Evolutionary conservation across 805 yeast genomes (phyloP).

Genomic region (Helenozyma rhizophorensis): DNA sequence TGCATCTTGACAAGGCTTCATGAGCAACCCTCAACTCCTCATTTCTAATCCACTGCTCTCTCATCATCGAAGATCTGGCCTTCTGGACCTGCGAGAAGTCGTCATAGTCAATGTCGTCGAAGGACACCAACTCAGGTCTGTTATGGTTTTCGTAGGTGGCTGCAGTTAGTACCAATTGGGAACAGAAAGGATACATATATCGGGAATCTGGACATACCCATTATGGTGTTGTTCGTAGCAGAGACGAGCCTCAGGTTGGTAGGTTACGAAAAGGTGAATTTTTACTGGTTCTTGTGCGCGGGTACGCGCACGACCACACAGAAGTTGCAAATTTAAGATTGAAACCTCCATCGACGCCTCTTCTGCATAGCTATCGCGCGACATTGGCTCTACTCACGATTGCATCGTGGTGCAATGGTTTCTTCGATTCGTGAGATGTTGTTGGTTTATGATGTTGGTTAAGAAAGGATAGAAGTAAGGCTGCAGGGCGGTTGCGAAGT

Average conservation of each 20-base stretch:
- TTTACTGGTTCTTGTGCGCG: conserved; percentile 24
- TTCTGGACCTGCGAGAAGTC: conserved; percentile 56
- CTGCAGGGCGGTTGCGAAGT: too few relatives aligned
- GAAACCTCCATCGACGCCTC: too few relatives aligned
- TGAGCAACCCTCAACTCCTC: conserved; percentile 65
- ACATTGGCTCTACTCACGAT: too few relatives aligned
- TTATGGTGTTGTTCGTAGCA: conserved; percentile 1
- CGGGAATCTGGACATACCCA: conserved; percentile 10
- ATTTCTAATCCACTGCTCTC: conserved; percentile 76
- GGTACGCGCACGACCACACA: conserved; percentile 21
- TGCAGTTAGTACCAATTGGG: conserved; percentile 17
- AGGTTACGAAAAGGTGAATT: conserved; percentile 25
- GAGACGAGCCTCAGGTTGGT: background rate
- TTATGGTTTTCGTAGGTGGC: conserved; percentile 37
- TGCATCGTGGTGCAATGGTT: too few relatives aligned
- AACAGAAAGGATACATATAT: too few relatives aligned
- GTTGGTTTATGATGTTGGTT: too few relatives aligned
- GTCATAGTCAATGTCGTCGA: conserved; percentile 76
- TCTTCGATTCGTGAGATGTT: too few relatives aligned
- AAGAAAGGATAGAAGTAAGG: too few relatives aligned
- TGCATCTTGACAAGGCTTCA: conserved; percentile 74
- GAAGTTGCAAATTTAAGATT: too few relatives aligned
- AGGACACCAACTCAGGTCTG: conserved; percentile 71
- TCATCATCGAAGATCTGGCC: conserved; percentile 74
- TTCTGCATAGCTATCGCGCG: too few relatives aligned